These are phyloP conservation scores for Ceratonia siliqua DNA, from an alignment of 306 rosid genomes.

Conservation along the genomic window DNA sequence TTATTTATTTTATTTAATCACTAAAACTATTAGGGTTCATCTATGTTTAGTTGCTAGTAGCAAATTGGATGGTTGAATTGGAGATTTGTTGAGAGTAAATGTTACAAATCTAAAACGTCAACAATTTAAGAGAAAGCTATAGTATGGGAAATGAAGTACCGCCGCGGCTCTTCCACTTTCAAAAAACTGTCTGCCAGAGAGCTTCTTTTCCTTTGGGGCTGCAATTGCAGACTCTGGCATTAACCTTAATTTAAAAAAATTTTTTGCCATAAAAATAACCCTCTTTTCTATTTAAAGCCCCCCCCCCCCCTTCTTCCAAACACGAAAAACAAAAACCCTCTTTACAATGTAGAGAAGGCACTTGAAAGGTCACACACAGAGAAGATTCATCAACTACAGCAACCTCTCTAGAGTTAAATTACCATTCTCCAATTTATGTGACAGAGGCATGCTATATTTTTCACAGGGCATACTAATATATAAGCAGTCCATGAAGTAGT, in stretches of 20 bases:
- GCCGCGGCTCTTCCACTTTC: conserved; percentile 80
- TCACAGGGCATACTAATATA: neutral
- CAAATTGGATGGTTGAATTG: neutral
- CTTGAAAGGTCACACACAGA: neutral
- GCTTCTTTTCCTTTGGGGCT: conserved; percentile 92
- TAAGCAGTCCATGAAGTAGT: neutral
- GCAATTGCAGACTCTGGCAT: conserved; percentile 94
- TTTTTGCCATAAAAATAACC: conserved; percentile 23
- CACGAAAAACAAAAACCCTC: neutral
- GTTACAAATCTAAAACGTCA: conserved; percentile 6
- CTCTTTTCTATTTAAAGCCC: too few relatives aligned
- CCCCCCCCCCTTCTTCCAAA: neutral
- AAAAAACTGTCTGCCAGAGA: conserved; percentile 94
- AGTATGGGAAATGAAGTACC: conserved; percentile 45
- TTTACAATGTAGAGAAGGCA: neutral
- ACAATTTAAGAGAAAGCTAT: conserved; percentile 4
- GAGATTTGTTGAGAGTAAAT: neutral
- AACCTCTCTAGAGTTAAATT: neutral
- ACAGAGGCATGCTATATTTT: neutral
- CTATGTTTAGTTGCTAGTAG: neutral
- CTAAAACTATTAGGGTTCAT: neutral
- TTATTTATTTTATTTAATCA: conserved; percentile 16
- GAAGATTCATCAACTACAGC: conserved; percentile 8
- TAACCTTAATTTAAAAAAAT: conserved; percentile 60
- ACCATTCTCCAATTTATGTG: neutral